Percentiles rank a stretch among this genome's conserved stretches.
Conservation (phyloP, 75 land plant species). For the Sequoia sempervirens region DNA sequence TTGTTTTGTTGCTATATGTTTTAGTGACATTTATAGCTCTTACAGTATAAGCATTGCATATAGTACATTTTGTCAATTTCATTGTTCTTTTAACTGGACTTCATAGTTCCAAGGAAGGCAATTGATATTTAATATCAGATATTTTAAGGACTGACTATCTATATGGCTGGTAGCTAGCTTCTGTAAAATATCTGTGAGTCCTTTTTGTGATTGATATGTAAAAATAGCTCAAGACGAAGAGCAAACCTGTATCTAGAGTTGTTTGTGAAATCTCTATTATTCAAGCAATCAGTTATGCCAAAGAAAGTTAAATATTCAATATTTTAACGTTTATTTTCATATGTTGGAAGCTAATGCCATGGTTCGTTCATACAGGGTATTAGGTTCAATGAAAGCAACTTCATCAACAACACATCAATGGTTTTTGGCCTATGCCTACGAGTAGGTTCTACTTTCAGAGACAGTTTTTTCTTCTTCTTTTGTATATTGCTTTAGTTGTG, state of each 20-base stretch:
- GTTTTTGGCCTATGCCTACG: slow-evolving; percentile 74
- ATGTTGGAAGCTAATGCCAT: background rate
- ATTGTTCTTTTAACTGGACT: background rate
- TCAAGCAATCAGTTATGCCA: background rate
- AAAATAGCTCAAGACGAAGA: background rate
- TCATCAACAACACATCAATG: slow-evolving; percentile 85
- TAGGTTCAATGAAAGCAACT: slow-evolving; percentile 60
- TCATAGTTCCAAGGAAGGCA: background rate
- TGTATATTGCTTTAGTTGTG: background rate
- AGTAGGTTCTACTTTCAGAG: slow-evolving; percentile 22
- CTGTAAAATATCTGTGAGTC: background rate
- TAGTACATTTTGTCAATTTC: background rate
- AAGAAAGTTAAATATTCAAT: background rate
- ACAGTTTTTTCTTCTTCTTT: background rate
- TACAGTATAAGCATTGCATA: background rate
- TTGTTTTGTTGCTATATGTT: background rate
- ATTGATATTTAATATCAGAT: background rate
- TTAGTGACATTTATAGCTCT: background rate
- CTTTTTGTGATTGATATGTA: background rate
- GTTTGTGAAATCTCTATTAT: background rate
- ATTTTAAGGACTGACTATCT: background rate
- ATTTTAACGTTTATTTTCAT: background rate
- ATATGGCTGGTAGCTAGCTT: background rate
- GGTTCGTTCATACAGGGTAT: slow-evolving; percentile 39
- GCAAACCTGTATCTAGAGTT: background rate